Evolutionary conservation across 2,329 filamentous ascomycete species (phyloP).

Genomic region (Scytalidium lignicola): DNA sequence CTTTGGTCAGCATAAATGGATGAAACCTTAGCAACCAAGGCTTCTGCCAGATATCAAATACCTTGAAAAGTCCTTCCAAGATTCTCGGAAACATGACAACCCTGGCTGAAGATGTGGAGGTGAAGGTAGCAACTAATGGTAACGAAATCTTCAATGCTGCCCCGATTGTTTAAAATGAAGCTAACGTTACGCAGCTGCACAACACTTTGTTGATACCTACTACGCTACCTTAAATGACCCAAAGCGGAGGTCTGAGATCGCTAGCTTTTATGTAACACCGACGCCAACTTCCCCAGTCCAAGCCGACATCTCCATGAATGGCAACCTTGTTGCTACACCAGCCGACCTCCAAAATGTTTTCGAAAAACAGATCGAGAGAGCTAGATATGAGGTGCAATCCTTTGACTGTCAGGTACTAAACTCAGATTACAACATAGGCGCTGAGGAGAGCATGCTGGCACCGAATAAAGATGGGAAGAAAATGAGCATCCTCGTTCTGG

Average conservation of each 20-base stretch:
- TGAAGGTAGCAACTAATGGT: constrained; percentile 32
- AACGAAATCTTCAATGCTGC: constrained; percentile 5
- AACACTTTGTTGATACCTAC: constrained; percentile 67
- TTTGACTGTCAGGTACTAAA: constrained; percentile 78
- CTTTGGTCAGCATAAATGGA: background rate
- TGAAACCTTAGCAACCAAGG: background rate
- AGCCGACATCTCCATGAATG: constrained; percentile 76
- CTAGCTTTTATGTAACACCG: constrained; percentile 65
- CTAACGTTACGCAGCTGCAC: constrained; percentile 49
- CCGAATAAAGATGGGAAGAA: constrained; percentile 49
- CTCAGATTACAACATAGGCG: constrained; percentile 54
- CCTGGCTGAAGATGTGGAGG: constrained; percentile 41
- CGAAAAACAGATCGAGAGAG: constrained; percentile 53
- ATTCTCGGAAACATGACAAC: constrained; percentile 27
- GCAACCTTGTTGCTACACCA: constrained; percentile 58
- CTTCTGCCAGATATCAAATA: constrained; percentile 19
- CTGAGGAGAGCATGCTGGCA: constrained; percentile 39
- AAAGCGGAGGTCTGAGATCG: constrained; percentile 43
- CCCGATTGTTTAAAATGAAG: background rate
- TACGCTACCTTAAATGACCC: constrained; percentile 67
- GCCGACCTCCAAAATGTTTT: constrained; percentile 65
- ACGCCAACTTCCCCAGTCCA: constrained; percentile 48
- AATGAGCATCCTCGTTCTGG: constrained; percentile 66
- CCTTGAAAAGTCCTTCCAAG: background rate
- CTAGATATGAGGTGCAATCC: constrained; percentile 68